phyloP scores from a whole-genome alignment of 805 yeast genomes.

The Candida tallmaniae region DNA sequence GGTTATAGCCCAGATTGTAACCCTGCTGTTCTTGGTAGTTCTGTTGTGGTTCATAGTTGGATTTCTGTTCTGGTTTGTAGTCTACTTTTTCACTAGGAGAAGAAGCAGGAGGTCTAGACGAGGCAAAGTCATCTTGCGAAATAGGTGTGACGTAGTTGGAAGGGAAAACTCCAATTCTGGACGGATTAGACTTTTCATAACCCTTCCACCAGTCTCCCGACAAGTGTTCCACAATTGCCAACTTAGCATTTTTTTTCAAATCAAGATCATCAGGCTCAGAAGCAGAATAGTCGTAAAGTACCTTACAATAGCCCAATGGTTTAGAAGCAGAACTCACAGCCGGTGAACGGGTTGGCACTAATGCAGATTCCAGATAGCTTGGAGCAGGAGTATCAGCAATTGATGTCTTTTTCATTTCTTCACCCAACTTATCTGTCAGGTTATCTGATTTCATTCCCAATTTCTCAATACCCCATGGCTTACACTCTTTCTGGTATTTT shows the following conservation, averaged over 20 bases:
- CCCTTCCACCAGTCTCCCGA: slow-evolving; percentile 95
- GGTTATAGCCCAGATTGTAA: neutral
- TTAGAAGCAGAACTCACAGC: neutral
- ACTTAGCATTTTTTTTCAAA: slow-evolving; percentile 60
- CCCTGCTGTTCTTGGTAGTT: slow-evolving; percentile 1
- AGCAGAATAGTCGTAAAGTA: slow-evolving; percentile 68
- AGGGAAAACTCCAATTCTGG: slow-evolving; percentile 78
- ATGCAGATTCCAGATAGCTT: neutral
- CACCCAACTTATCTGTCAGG: slow-evolving; percentile 4
- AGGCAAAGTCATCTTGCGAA: slow-evolving; percentile 26
- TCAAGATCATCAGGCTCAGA: slow-evolving; percentile 73
- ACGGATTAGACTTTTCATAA: slow-evolving; percentile 31
- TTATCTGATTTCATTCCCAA: neutral
- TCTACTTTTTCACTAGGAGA: slow-evolving; percentile 15
- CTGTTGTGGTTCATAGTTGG: slow-evolving; percentile 15
- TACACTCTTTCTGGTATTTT: slow-evolving; percentile 48
- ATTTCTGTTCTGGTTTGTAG: slow-evolving; percentile 12
- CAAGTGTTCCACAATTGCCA: slow-evolving; percentile 66
- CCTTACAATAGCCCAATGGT: slow-evolving; percentile 45
- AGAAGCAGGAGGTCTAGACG: slow-evolving; percentile 6
- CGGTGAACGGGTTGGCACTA: neutral
- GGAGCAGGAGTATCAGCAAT: slow-evolving; percentile 8
- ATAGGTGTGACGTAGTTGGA: slow-evolving; percentile 67
- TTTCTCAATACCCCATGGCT: slow-evolving; percentile 41
- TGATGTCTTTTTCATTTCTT: slow-evolving; percentile 10